Conservation (phyloP, 2,329 filamentous ascomycete species). For the Verticillium zaregamsianum region DNA sequence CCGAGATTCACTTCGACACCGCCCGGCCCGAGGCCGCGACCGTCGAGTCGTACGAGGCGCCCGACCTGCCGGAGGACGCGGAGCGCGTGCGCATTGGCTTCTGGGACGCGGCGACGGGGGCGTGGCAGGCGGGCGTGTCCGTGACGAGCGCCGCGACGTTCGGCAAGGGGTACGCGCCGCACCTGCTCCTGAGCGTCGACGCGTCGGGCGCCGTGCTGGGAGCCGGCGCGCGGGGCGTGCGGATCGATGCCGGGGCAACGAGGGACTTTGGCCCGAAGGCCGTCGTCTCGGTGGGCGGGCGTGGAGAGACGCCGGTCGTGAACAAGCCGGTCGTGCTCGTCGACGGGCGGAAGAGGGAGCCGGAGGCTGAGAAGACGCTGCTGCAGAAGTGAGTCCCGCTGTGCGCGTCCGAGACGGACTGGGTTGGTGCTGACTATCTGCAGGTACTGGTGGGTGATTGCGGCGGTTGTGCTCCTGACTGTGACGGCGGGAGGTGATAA, state of each 20-base stretch:
- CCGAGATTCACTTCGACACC: slow-evolving; percentile 52
- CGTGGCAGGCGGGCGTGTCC: slow-evolving; percentile 53
- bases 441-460: slow-evolving; percentile 66
- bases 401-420: background rate
- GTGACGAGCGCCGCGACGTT: slow-evolving; percentile 55
- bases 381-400: slow-evolving; percentile 56
- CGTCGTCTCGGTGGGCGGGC: slow-evolving; percentile 39
- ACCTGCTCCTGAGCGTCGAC: slow-evolving; percentile 50
- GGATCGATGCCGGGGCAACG: slow-evolving; percentile 60
- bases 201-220: slow-evolving; percentile 40
- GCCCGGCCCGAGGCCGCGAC: slow-evolving; percentile 37
- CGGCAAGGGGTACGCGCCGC: slow-evolving; percentile 56
- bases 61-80: slow-evolving; percentile 42
- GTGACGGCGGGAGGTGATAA: slow-evolving; percentile 31
- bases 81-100: slow-evolving; percentile 54
- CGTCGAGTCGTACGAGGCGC: slow-evolving; percentile 52
- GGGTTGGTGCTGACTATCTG: slow-evolving; percentile 25
- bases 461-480: slow-evolving; percentile 47
- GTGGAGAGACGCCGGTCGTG: slow-evolving; percentile 53
- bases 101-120: slow-evolving; percentile 41
- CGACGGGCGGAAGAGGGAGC: slow-evolving; percentile 54
- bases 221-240: slow-evolving; percentile 49
- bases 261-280: slow-evolving; percentile 62
- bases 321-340: slow-evolving; percentile 61
- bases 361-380: slow-evolving; percentile 57